These are phyloP conservation scores for Fusarium metavorans DNA, from an alignment of 2,329 filamentous ascomycete genomes.

Conservation along the genomic window DNA sequence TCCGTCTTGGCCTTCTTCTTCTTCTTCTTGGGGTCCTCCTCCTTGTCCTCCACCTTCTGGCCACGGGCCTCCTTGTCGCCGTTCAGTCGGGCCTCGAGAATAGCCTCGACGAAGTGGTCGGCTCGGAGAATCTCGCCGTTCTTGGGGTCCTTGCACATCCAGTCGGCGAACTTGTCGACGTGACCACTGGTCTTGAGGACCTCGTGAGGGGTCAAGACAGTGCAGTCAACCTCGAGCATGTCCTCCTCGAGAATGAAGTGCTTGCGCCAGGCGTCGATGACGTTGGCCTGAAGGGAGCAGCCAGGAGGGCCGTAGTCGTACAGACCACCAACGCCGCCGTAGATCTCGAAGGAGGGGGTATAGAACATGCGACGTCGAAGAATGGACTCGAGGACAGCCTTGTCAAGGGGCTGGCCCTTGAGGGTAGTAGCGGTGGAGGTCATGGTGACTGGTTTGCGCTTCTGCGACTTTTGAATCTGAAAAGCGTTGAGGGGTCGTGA, in stretches of 20 bases:
- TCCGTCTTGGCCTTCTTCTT: slow-evolving; percentile 90
- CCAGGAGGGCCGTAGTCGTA: slow-evolving; percentile 95
- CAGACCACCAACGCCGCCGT: slow-evolving; percentile 87
- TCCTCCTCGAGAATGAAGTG: slow-evolving; percentile 94
- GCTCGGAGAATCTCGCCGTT: slow-evolving; percentile 96
- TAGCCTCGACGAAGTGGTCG: slow-evolving; percentile 95
- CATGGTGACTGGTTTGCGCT: slow-evolving; percentile 52
- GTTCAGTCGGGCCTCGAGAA: slow-evolving; percentile 87
- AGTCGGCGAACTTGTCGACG: slow-evolving; percentile 98
- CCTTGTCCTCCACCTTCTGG: slow-evolving; percentile 81
- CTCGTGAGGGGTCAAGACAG: slow-evolving; percentile 90
- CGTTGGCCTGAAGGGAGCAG: slow-evolving; percentile 86
- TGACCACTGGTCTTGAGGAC: slow-evolving; percentile 97
- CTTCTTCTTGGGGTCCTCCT: slow-evolving; percentile 78
- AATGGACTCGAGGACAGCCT: slow-evolving; percentile 83
- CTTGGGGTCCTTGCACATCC: slow-evolving; percentile 99
- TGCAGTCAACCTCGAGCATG: slow-evolving; percentile 96
- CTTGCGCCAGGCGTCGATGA: slow-evolving; percentile 90
- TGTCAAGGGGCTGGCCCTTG: slow-evolving; percentile 91
- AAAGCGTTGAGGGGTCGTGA: slow-evolving; percentile 47
- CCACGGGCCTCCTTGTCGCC: slow-evolving; percentile 94
- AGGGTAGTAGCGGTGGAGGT: slow-evolving; percentile 75
- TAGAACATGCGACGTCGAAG: slow-evolving; percentile 93
- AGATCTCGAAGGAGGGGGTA: slow-evolving; percentile 95
- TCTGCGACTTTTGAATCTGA: slow-evolving; percentile 45